These are phyloP conservation scores for Neospora caninum DNA, from an alignment of 169 alveolate genomes.

Conservation along the genomic window DNA sequence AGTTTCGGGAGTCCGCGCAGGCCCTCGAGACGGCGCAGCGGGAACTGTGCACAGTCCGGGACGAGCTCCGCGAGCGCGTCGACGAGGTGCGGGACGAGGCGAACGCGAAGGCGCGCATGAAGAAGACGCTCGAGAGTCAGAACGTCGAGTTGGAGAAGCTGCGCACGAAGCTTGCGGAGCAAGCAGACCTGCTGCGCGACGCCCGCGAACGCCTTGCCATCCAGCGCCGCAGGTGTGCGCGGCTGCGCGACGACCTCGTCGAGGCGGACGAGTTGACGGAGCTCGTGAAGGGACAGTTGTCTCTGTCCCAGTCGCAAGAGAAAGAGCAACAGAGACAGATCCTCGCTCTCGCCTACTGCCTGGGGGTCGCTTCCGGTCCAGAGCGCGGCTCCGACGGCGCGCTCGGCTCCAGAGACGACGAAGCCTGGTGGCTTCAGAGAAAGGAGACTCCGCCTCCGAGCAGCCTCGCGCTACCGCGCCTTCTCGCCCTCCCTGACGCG, in stretches of 20 bases:
- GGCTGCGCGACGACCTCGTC: not conserved
- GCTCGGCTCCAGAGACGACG: too few species aligned
- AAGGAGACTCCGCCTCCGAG: too few species aligned
- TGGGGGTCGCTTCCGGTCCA: not conserved
- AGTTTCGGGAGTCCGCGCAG: not conserved
- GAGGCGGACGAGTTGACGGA: constrained; percentile 11
- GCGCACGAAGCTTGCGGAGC: not conserved
- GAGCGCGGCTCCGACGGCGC: not conserved
- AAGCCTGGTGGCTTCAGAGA: too few species aligned
- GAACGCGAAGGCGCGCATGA: not conserved
- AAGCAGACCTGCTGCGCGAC: not conserved
- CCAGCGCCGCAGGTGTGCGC: not conserved
- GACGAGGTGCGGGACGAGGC: not conserved
- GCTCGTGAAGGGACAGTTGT: not conserved
- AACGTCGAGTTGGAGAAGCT: not conserved
- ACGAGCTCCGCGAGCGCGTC: not conserved
- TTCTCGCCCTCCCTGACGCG: not conserved
- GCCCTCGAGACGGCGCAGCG: not conserved
- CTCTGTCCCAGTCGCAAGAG: not conserved
- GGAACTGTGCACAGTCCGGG: not conserved
- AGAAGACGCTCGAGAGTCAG: not conserved
- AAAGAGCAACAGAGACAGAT: constrained; percentile 7
- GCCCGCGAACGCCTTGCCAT: not conserved
- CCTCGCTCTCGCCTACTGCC: constrained; percentile 16
- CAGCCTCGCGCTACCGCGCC: too few species aligned